Conservation (phyloP, 495 filamentous ascomycete species). For the Copromyces sp. region DNA sequence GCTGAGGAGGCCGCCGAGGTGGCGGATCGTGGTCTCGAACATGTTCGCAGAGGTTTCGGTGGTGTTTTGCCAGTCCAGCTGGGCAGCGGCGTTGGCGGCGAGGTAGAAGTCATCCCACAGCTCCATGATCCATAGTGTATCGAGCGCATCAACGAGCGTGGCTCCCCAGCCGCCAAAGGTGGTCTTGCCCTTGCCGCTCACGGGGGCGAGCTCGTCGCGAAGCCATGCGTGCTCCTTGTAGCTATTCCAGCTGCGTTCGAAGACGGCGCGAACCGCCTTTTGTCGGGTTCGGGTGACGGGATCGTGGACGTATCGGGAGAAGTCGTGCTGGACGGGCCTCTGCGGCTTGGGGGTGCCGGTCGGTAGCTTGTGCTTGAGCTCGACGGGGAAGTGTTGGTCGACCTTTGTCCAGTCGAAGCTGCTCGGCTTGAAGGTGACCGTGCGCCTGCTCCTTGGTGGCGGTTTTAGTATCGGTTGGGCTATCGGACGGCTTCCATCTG, state of each 20-base stretch:
- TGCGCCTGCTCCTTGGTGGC: background rate
- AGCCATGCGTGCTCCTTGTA: constrained; percentile 71
- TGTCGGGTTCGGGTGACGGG: constrained; percentile 40
- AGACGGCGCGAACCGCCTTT: constrained; percentile 53
- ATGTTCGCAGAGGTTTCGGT: constrained; percentile 42
- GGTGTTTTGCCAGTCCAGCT: constrained; percentile 66
- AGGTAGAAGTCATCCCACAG: constrained; percentile 65
- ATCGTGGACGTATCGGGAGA: constrained; percentile 43
- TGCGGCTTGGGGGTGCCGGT: constrained; percentile 46
- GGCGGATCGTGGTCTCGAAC: constrained; percentile 66
- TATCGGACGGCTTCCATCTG: background rate
- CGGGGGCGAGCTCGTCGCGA: constrained; percentile 63
- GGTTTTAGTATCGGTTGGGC: background rate
- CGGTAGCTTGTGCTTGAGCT: constrained; percentile 52
- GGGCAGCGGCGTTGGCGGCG: constrained; percentile 53
- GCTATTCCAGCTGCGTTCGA: constrained; percentile 62
- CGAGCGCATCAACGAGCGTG: constrained; percentile 68
- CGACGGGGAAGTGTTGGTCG: constrained; percentile 50
- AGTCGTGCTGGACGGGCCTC: constrained; percentile 56
- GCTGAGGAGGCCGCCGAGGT: constrained; percentile 63
- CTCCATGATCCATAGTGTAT: constrained; percentile 80
- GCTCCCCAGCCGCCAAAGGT: constrained; percentile 76
- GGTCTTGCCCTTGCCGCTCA: constrained; percentile 43
- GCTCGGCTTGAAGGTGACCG: constrained; percentile 14
- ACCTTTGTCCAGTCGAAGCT: constrained; percentile 47